Base-by-base conservation (phyloP, 352 stramenopile genomes). In the Sclerospora graminicola region DNA sequence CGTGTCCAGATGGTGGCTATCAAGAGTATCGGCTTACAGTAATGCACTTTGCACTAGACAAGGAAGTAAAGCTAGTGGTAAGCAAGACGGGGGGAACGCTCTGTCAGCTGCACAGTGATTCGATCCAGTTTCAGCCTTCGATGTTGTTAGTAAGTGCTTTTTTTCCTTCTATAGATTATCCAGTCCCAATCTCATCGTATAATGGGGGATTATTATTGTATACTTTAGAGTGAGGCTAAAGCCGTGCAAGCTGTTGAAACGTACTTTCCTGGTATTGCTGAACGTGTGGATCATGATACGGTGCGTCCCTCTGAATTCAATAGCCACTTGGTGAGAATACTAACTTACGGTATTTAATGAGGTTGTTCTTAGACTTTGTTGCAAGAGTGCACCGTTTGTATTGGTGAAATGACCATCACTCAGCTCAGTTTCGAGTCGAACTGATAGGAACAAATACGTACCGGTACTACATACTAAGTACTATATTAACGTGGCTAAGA, bases 1-100 rank as follows among this genome's bases (percentile, higher is more conserved):
- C 57, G 19, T 85, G 73, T 63, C 68, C 70, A 1, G 65, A 85
- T 52, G 73, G 73, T 51, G 73, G 73, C 5, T 85, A 81, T 52
- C 62, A 78, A 49, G 66, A 79, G 45, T 86, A 70, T 56, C 45
- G 55, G 5, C 42, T 86, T 32, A 82, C 67, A 32, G 48, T 86
- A 18, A 57, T 82, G 31, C 60, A 82, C 44, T 86, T 82, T 56
- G 54, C 60, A 24, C 31, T 42, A 23, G 45, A 50, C 8, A 57
- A 65, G 28, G 69, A 81, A 37, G 54, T 64, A 13, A 34, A 56
- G 19, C 19, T 84, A 32, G 24, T 64, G 6, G 70, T 82, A 26
- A 63, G 39, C 33, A 86, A 84, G 50, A 80, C 68, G 19, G 74
- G 74, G 27, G 74, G 74, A 5, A 64, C 80, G 28, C 53, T 84